These are phyloP conservation scores for Lachancea meyersii DNA, from an alignment of 805 yeast species.

Conservation along the genomic window DNA sequence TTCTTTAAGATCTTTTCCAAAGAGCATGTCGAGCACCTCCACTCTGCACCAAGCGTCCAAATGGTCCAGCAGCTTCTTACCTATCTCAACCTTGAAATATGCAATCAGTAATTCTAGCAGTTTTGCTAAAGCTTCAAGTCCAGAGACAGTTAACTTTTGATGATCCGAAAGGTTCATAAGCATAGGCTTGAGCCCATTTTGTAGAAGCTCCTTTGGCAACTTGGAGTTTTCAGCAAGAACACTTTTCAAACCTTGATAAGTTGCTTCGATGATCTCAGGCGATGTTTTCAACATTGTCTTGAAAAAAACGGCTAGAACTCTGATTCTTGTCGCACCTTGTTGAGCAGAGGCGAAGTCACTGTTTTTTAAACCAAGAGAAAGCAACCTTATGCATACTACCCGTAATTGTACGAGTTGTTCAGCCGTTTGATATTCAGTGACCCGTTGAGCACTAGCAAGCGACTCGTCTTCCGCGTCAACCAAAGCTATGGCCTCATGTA, in stretches of 20 bases:
- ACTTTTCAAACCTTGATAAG: constrained; percentile 78
- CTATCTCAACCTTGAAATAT: constrained; percentile 94
- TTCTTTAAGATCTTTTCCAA: constrained; percentile 72
- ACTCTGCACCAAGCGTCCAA: constrained; percentile 95
- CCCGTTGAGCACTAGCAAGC: constrained; percentile 77
- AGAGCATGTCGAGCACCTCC: constrained; percentile 61
- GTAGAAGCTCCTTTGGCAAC: constrained; percentile 89
- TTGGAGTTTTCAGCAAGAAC: constrained; percentile 82
- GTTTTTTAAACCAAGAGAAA: constrained; percentile 77
- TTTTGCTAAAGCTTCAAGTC: constrained; percentile 85
- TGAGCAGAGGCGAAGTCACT: constrained; percentile 76
- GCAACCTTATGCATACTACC: constrained; percentile 79
- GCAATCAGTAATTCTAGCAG: constrained; percentile 80
- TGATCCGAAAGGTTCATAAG: constrained; percentile 91
- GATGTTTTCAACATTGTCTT: constrained; percentile 85
- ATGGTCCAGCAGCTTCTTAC: constrained; percentile 86
- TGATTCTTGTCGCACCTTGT: constrained; percentile 69
- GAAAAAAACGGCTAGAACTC: constrained; percentile 89
- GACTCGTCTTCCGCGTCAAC: constrained; percentile 98
- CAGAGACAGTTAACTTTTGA: constrained; percentile 79
- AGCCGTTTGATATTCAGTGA: constrained; percentile 79
- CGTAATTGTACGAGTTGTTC: constrained; percentile 83
- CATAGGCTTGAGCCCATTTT: constrained; percentile 92
- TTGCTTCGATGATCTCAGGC: constrained; percentile 84
- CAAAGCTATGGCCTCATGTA: constrained; percentile 85